Percentiles rank a stretch among this genome's conserved stretches.
Conservation (phyloP, 2,329 filamentous ascomycete genomes). For the Tricladium varicosporioides region DNA sequence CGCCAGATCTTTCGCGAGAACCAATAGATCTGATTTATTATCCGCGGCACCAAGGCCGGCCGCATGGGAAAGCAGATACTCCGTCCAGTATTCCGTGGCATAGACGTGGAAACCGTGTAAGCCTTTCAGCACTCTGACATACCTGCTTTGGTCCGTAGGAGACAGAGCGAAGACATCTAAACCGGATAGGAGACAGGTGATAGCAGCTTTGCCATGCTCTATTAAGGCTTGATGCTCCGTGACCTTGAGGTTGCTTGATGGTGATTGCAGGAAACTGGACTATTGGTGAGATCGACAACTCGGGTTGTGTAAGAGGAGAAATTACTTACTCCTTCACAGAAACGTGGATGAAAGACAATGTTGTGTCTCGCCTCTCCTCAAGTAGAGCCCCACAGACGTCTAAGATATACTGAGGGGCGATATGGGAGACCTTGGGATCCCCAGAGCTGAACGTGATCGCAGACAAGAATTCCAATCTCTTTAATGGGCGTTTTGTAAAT, state of each 20-base stretch:
- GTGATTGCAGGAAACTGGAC: conserved; percentile 16
- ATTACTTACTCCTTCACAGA: conserved; percentile 13
- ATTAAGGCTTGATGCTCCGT: conserved; percentile 5
- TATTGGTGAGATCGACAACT: too few species aligned
- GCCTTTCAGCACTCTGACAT: conserved; percentile 27
- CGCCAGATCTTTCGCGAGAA: neutral
- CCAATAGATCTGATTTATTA: neutral
- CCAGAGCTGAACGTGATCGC: conserved; percentile 32
- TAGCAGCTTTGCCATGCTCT: conserved; percentile 26
- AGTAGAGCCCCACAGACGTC: conserved; percentile 11
- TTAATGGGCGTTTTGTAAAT: conserved; percentile 36
- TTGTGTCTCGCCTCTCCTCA: conserved; percentile 8
- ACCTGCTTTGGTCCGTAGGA: neutral
- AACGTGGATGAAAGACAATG: conserved; percentile 12
- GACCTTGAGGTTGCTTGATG: conserved; percentile 8
- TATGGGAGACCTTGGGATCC: conserved; percentile 1
- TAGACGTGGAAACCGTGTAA: conserved; percentile 34
- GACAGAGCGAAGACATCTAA: conserved; percentile 15
- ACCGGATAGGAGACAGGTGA: conserved; percentile 29
- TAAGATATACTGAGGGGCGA: conserved; percentile 25
- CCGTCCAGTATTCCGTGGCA: conserved; percentile 33
- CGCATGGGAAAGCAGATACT: conserved; percentile 26
- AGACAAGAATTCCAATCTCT: conserved; percentile 35
- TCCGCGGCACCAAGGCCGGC: neutral
- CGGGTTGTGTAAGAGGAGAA: too few species aligned